phyloP scores from a whole-genome alignment of 1,139 yeast genomes.

The Pichiaceae sp. region DNA sequence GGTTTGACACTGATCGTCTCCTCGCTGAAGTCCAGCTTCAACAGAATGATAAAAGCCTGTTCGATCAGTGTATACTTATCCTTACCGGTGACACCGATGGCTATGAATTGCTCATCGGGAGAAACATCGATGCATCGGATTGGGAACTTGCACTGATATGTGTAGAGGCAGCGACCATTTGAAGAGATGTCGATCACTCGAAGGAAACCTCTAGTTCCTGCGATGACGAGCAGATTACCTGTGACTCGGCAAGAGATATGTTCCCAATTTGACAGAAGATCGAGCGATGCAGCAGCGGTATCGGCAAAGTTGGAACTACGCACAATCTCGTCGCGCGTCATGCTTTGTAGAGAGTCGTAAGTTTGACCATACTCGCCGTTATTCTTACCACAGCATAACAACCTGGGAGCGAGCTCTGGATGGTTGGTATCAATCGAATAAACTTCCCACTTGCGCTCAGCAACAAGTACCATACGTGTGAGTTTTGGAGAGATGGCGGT shows the following conservation, averaged over 20 bases:
- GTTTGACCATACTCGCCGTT: conserved; percentile 58
- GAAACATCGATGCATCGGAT: conserved; percentile 72
- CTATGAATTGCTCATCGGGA: conserved; percentile 54
- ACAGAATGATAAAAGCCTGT: conserved; percentile 72
- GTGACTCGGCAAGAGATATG: conserved; percentile 60
- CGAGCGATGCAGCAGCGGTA: conserved; percentile 13
- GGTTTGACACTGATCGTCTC: background rate
- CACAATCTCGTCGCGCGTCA: conserved; percentile 12
- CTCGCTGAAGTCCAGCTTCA: conserved; percentile 31
- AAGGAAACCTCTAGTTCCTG: conserved; percentile 69
- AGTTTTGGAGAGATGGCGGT: conserved; percentile 61
- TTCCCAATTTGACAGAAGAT: conserved; percentile 42
- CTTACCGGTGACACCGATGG: conserved; percentile 76
- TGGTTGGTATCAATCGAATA: conserved; percentile 38
- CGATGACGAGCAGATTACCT: conserved; percentile 49
- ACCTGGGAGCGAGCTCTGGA: conserved; percentile 39
- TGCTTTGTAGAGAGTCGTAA: conserved; percentile 28
- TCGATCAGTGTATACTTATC: conserved; percentile 64
- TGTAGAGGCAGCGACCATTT: conserved; percentile 57
- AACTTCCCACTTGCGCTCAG: conserved; percentile 67
- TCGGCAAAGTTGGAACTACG: conserved; percentile 18
- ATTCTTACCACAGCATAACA: conserved; percentile 61
- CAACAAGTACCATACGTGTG: conserved; percentile 53
- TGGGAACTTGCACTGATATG: conserved; percentile 65
- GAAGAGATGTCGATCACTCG: conserved; percentile 52